A percentile compares a stretch with the other conserved stretches of the same genome.
Conservation (phyloP, 2,329 filamentous ascomycete genomes). For the Alternaria conjuncta region DNA sequence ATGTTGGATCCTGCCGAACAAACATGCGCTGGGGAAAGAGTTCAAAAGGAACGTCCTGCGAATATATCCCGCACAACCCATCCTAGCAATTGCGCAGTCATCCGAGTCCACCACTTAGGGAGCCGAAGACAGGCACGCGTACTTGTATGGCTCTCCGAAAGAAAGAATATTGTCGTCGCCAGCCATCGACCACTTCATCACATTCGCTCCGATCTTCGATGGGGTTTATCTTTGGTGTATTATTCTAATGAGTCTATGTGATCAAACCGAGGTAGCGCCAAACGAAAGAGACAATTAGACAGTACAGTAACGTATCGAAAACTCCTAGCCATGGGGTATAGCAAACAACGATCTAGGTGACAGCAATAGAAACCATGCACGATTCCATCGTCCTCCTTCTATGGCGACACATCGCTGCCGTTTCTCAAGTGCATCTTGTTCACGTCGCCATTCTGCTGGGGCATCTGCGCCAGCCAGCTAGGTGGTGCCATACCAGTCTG, state of each 20-base stretch:
- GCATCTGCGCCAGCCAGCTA: constrained; percentile 70
- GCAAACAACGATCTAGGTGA: background rate
- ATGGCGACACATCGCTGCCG: constrained; percentile 28
- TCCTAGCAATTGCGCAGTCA: background rate
- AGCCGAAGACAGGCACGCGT: background rate
- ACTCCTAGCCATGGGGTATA: constrained; percentile 18
- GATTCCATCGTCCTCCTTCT: background rate
- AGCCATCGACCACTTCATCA: background rate
- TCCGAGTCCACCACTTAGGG: background rate
- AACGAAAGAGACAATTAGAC: background rate
- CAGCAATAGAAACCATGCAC: background rate
- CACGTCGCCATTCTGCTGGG: constrained; percentile 33
- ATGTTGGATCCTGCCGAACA: background rate
- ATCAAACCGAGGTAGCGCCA: background rate
- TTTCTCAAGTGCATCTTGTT: constrained; percentile 34
- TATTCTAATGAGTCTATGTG: background rate
- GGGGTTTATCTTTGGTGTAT: background rate
- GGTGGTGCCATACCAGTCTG: constrained; percentile 85
- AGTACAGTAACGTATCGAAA: background rate
- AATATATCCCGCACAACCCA: background rate
- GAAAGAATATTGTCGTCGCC: background rate
- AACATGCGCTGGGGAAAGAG: background rate
- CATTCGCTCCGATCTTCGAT: background rate
- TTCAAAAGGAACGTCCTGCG: background rate
- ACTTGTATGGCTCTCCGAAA: background rate